Evolutionary conservation across 805 yeast species (phyloP).

Genomic region (Candida vaughaniae): DNA sequence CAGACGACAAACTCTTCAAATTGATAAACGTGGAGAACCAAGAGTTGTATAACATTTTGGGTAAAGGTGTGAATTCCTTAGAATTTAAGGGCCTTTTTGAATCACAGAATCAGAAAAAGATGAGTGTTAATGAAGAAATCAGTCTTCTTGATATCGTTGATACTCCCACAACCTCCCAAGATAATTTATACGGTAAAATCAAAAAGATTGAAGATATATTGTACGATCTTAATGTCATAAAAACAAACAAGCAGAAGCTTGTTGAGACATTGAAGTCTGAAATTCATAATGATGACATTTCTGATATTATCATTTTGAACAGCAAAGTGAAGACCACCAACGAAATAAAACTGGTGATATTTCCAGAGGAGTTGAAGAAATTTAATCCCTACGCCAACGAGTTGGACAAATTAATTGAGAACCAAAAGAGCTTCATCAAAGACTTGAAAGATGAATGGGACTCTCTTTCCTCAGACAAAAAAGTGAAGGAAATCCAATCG

Average conservation of each 20-base stretch:
- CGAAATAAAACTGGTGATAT: conserved; percentile 54
- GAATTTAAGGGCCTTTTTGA: conserved; percentile 36
- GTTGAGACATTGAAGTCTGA: conserved; percentile 64
- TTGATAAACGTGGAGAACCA: conserved; percentile 39
- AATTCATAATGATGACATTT: conserved; percentile 81
- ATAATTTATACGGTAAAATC: conserved; percentile 31
- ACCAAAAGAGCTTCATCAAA: conserved; percentile 53
- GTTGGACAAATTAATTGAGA: conserved; percentile 63
- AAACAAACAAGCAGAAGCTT: conserved; percentile 60
- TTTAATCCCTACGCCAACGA: conserved; percentile 68
- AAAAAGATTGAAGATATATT: conserved; percentile 54
- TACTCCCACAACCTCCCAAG: conserved; percentile 14
- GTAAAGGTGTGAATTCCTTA: conserved; percentile 42
- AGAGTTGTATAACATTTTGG: conserved; percentile 24
- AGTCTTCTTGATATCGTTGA: conserved; percentile 74
- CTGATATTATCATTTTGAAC: conserved; percentile 68
- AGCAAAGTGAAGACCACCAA: conserved; percentile 53
- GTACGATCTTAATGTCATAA: conserved; percentile 60
- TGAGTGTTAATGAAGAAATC: conserved; percentile 24
- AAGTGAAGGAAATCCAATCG: conserved; percentile 40
- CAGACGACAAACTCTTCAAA: conserved; percentile 55
- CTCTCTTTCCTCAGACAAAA: conserved; percentile 22
- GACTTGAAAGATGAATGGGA: conserved; percentile 31
- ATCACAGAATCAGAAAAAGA: conserved; percentile 1
- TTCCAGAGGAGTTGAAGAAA: conserved; percentile 72